Conservation (phyloP, 129 eudicot species). For the Centaurea solstitialis region DNA sequence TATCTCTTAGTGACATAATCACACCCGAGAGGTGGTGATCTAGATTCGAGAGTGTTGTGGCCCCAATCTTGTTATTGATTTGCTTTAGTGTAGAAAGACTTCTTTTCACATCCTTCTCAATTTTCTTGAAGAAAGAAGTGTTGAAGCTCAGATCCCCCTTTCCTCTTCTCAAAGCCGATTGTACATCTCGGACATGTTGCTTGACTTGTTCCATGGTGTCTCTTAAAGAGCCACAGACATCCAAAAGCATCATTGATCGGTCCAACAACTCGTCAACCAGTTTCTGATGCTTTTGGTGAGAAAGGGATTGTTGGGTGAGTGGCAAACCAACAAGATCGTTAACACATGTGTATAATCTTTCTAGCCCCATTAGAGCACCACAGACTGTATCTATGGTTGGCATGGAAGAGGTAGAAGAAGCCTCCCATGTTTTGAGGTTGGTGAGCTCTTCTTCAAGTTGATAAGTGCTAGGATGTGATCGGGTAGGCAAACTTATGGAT, state of each 20-base stretch:
- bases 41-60: neutral
- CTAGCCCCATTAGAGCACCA: constrained; percentile 13
- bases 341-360: constrained; percentile 27
- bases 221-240: constrained; percentile 25
- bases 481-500: constrained; percentile 42
- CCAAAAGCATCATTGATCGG: constrained; percentile 21
- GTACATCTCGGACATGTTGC: constrained; percentile 16
- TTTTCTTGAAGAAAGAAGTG: constrained; percentile 1
- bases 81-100: constrained; percentile 2
- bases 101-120: constrained; percentile 19
- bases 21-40: constrained; percentile 24
- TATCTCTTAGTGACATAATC: constrained; percentile 27
- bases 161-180: constrained; percentile 11
- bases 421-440: constrained; percentile 30
- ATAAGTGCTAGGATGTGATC: constrained; percentile 29
- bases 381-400: constrained; percentile 23
- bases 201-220: constrained; percentile 14
- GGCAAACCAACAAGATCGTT: constrained; percentile 29
- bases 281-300: neutral
- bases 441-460: constrained; percentile 29
- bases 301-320: constrained; percentile 25
- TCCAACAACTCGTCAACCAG: constrained; percentile 21
- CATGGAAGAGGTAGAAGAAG: neutral
- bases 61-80: neutral
- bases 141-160: neutral